Conservation (phyloP, 108 stramenopile genomes). For the Schizochytrium sp. region DNA sequence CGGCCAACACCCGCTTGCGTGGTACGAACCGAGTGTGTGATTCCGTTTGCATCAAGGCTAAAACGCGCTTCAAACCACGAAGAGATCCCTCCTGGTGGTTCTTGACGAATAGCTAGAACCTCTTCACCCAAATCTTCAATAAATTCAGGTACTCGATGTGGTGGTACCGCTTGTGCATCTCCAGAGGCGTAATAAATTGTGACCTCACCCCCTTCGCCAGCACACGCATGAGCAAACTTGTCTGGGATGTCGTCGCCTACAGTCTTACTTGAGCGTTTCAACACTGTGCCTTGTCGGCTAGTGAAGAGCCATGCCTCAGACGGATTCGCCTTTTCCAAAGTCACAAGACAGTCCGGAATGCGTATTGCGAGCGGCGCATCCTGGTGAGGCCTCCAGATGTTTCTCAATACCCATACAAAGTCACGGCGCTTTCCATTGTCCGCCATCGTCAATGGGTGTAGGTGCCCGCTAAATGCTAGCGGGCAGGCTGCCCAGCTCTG, state of each 20-base stretch:
- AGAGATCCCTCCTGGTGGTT: neutral
- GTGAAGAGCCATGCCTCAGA: slow-evolving; percentile 24
- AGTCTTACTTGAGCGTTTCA: neutral
- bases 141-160: neutral
- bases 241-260: neutral
- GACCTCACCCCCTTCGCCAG: neutral
- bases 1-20: neutral
- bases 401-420: slow-evolving; percentile 12
- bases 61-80: neutral
- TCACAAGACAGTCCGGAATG: slow-evolving; percentile 1
- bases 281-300: neutral
- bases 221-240: neutral
- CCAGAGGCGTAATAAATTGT: neutral
- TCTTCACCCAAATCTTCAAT: neutral
- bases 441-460: too few species aligned
- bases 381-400: slow-evolving; percentile 15
- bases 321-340: neutral
- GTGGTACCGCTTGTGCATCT: neutral
- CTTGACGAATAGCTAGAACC: neutral
- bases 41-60: slow-evolving; percentile 8
- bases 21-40: neutral
- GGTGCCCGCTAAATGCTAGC: too few species aligned
- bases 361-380: slow-evolving; percentile 4
- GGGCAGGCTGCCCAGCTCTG: too few species aligned
- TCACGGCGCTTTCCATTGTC: neutral